Conservation (phyloP, 352 stramenopile genomes). For the Halophytophthora polymorphica region DNA sequence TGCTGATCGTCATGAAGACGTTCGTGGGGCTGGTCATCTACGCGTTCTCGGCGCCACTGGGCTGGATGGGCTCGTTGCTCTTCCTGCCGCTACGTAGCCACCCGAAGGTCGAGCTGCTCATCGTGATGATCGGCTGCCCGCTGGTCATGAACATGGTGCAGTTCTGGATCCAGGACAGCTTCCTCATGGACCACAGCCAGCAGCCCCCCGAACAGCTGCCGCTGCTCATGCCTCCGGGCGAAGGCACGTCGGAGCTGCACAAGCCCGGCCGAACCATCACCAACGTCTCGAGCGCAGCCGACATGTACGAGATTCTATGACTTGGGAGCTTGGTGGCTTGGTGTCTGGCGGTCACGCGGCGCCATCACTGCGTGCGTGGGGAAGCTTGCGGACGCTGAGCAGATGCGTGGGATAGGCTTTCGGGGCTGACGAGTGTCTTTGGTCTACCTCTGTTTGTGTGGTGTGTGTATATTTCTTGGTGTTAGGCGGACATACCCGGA, state of each 20-base stretch:
- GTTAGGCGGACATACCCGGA: too few relatives aligned
- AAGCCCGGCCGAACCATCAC: conserved; percentile 36
- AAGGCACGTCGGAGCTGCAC: conserved; percentile 9
- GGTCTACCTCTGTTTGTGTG: too few relatives aligned
- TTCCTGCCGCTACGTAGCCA: conserved; percentile 71
- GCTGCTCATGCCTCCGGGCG: conserved; percentile 16
- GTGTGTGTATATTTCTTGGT: too few relatives aligned
- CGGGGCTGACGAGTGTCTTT: too few relatives aligned
- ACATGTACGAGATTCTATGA: conserved; percentile 70
- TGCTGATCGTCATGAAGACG: conserved; percentile 68
- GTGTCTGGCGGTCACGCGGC: too few relatives aligned
- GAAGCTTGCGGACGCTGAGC: too few relatives aligned
- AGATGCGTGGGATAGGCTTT: too few relatives aligned
- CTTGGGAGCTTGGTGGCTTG: too few relatives aligned
- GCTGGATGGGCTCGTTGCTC: conserved; percentile 54
- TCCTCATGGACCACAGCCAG: conserved; percentile 57
- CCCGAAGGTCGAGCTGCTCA: conserved; percentile 73
- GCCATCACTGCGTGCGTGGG: too few relatives aligned
- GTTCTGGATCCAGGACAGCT: conserved; percentile 85
- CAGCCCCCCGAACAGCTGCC: conserved; percentile 30
- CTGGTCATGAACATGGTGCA: conserved; percentile 85
- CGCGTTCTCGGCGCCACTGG: conserved; percentile 53
- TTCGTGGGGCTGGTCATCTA: conserved; percentile 63
- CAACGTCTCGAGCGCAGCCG: conserved; percentile 39
- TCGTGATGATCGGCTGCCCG: conserved; percentile 85